These are phyloP conservation scores for Fusarium lyarnte DNA, from an alignment of 2,329 filamentous ascomycete genomes.

Conservation along the genomic window DNA sequence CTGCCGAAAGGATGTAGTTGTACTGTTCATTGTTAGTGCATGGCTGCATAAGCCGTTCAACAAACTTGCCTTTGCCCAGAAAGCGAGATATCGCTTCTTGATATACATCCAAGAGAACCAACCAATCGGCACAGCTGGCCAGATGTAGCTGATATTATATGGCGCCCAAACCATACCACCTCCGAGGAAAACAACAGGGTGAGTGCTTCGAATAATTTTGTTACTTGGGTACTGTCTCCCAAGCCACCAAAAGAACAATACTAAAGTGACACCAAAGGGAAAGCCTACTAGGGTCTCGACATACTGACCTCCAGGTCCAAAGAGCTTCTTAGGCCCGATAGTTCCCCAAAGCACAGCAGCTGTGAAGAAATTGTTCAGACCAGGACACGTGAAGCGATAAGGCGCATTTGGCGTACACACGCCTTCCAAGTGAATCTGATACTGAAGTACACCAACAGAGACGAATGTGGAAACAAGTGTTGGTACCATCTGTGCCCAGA, in stretches of 20 bases:
- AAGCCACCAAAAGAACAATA: constrained; percentile 50
- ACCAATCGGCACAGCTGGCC: constrained; percentile 58
- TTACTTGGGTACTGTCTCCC: constrained; percentile 47
- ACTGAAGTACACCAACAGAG: constrained; percentile 49
- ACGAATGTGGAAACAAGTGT: constrained; percentile 49
- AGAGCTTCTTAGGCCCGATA: constrained; percentile 52
- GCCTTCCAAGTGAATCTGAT: constrained; percentile 49
- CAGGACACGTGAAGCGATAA: constrained; percentile 51
- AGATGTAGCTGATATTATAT: constrained; percentile 58
- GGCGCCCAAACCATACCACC: constrained; percentile 54
- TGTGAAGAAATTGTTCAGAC: constrained; percentile 52
- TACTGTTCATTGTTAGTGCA: constrained; percentile 46
- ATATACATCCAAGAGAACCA: constrained; percentile 60
- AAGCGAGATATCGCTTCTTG: constrained; percentile 54
- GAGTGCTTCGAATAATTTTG: constrained; percentile 51
- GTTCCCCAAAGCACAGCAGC: constrained; percentile 55
- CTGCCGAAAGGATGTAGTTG: constrained; percentile 59
- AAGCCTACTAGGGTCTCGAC: constrained; percentile 51
- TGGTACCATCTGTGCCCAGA: constrained; percentile 49
- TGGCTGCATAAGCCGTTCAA: rapidly evolving
- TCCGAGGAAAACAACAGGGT: constrained; percentile 54
- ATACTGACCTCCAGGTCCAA: constrained; percentile 49
- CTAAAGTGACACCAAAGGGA: constrained; percentile 50
- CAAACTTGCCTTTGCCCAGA: constrained; percentile 57
- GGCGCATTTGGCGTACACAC: constrained; percentile 52